A percentile compares a stretch with the other conserved stretches of the same genome.
phyloP scores from a whole-genome alignment of 306 rosid species.

The Sophora flavescens region DNA sequence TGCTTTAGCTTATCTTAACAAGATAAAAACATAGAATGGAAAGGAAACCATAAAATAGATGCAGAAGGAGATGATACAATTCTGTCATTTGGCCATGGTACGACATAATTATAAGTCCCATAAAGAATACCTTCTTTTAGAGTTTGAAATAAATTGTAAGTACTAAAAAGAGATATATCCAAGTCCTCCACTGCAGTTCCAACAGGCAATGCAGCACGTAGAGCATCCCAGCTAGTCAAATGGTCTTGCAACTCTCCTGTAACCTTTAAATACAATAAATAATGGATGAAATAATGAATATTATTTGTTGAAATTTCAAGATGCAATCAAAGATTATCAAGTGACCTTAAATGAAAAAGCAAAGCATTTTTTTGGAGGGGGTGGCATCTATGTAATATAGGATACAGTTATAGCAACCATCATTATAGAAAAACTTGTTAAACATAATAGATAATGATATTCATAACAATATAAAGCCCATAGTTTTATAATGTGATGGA shows the following conservation, averaged over 20 bases:
- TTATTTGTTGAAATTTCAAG: no score
- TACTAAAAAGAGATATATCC: background rate
- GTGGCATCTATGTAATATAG: no score
- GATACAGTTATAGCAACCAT: background rate
- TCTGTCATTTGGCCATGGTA: background rate
- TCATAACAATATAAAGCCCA: background rate
- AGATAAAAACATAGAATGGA: background rate
- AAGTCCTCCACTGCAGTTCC: slow-evolving; percentile 92
- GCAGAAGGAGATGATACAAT: slow-evolving; percentile 13
- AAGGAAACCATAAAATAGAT: background rate
- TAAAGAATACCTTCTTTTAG: background rate
- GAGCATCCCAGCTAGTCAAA: slow-evolving; percentile 78
- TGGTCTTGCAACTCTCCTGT: slow-evolving; percentile 76
- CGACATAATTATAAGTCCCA: background rate
- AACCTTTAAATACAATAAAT: slow-evolving; percentile 55
- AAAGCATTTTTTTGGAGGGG: no score
- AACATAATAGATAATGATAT: background rate
- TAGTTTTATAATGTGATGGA: background rate
- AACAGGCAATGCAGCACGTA: slow-evolving; percentile 82
- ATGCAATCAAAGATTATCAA: no score
- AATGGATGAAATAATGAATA: background rate
- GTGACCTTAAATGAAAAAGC: no score
- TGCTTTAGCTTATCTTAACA: background rate
- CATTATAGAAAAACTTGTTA: background rate
- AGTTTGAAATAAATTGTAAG: slow-evolving; percentile 18